phyloP scores from a whole-genome alignment of 306 rosid genomes.

The Casuarina cunninghamiana region DNA sequence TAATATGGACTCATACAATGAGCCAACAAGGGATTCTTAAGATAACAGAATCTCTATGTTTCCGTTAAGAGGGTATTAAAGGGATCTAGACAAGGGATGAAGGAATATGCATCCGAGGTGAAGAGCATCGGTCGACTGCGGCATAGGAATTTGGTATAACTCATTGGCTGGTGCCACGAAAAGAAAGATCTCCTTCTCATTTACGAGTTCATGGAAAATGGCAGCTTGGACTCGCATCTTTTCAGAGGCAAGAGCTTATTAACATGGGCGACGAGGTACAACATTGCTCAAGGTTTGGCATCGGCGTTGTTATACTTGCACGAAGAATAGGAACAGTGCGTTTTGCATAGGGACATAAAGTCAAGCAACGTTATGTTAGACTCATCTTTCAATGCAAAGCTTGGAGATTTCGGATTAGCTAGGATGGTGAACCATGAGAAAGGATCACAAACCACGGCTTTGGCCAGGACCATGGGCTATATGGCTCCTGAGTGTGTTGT shows the following conservation, averaged over 20 bases:
- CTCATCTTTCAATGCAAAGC: not conserved
- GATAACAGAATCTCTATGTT: not conserved
- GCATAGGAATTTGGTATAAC: not conserved
- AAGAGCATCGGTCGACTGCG: not conserved
- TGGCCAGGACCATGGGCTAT: constrained; percentile 33
- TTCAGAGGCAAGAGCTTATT: not conserved
- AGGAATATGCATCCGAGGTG: not conserved
- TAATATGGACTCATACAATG: no score
- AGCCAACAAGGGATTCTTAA: not conserved
- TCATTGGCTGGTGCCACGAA: not conserved
- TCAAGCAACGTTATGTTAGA: not conserved
- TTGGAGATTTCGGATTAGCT: not conserved
- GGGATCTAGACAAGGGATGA: not conserved
- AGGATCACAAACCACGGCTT: not conserved
- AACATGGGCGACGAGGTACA: not conserved
- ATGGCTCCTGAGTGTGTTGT: constrained; percentile 27
- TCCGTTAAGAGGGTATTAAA: not conserved
- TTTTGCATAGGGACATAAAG: not conserved
- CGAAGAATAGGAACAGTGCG: not conserved
- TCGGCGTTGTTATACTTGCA: not conserved
- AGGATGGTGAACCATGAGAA: not conserved
- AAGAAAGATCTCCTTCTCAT: not conserved
- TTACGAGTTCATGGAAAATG: not conserved
- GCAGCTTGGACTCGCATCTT: not conserved
- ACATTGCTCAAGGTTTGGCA: not conserved